phyloP scores from a whole-genome alignment of 306 rosid genomes.

The Acacia confusa region DNA sequence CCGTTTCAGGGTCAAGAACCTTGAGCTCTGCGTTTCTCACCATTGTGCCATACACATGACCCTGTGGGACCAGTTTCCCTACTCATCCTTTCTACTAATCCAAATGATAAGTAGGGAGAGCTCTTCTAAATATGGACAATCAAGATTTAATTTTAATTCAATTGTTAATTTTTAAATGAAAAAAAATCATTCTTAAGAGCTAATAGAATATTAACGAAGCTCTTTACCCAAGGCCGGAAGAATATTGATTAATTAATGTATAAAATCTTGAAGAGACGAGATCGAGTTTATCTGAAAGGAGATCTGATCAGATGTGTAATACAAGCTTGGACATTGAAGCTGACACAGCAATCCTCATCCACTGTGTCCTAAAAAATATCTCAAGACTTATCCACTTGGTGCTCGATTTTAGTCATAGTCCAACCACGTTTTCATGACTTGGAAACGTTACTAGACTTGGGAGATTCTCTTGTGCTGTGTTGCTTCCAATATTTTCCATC shows the following conservation, averaged over 20 bases:
- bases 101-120: no score
- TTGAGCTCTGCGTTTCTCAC: conserved; percentile 84
- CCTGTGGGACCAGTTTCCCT: no score
- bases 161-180: no score
- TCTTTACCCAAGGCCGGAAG: background rate
- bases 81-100: no score
- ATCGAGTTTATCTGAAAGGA: conserved; percentile 34
- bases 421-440: background rate
- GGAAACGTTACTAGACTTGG: conserved; percentile 6
- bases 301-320: conserved; percentile 30
- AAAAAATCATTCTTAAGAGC: no score
- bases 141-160: no score
- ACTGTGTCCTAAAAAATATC: no score
- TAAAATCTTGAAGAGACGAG: background rate
- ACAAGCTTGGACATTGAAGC: no score
- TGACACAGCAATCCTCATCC: no score
- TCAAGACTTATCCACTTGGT: no score
- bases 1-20: conserved; percentile 65
- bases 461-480: conserved; percentile 20
- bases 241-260: background rate
- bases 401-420: conserved; percentile 29
- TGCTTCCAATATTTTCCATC: background rate
- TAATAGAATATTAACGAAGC: conserved; percentile 13
- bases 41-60: conserved; percentile 77
- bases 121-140: no score